Evolutionary conservation across 2,329 filamentous ascomycete species (phyloP), one percentile per base, ranked within the genome.

Genomic region (Exophiala sp.): DNA sequence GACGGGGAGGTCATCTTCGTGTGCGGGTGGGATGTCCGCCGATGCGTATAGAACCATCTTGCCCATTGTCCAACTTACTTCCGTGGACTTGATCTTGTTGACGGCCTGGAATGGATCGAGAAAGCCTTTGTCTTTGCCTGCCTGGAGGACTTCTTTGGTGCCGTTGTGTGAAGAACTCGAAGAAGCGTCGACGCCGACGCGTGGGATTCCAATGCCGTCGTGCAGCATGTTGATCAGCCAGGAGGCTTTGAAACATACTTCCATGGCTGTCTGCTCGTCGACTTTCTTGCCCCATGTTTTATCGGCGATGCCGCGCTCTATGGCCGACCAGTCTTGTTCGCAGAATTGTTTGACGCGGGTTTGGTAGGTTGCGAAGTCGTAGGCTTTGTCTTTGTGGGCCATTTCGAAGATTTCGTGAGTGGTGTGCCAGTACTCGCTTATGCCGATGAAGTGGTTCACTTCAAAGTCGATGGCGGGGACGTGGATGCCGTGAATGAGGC

Each of bases 351-450:
- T 80, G 3, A 97, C 94, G 34, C 87, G 84, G 59, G 86, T 78
- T 67, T 97, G 91, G 65, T 97, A 99, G 0, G 88, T 91, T 57
- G 86, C 82, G 62, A 96, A 89, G 65, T 97, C 91, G 69, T 97
- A 99, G 0, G 88, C 84, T 62, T 89, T 86, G 62, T 85, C 81
- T 62, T 88, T 86, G 60, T 89, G 84, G 3, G 84, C 84, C 76
- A 83, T 82, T 55, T 87, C 82, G 64, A 99, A 97, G 1, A 97
- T 86, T 50, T 94, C 91, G 65, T 99, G 94, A 0, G 94, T 99
- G 0, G 92, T 95, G 70, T 99, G 94, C 92, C 94, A 99, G 72
- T 95, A 99, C 68, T 99, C 94, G 1, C 92, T 97, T 3, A 99
- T 92, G 9, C 94, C 94, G 24, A 99, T 86, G 65, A 99, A 99